phyloP scores from a whole-genome alignment of 352 stramenopile genomes.

The Halophytophthora batemanensis region DNA sequence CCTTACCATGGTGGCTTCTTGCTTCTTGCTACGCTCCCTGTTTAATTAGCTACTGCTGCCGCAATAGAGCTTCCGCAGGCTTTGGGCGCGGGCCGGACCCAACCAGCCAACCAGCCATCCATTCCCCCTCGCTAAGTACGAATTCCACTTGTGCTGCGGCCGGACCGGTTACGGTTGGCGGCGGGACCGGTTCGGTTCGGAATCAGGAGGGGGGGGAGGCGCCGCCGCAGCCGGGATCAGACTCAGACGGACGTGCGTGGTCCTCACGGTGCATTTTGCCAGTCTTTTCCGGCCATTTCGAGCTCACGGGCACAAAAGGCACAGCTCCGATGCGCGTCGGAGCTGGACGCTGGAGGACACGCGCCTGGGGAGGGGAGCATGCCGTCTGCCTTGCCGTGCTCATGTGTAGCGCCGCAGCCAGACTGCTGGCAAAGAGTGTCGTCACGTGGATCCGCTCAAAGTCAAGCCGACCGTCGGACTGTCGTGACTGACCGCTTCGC shows the following conservation, averaged over 20 bases:
- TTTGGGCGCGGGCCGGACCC: too few relatives aligned
- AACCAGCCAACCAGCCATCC: conserved; percentile 49
- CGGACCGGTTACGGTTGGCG: conserved; percentile 4
- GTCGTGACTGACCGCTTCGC: conserved; percentile 28
- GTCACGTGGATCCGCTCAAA: conserved; percentile 86
- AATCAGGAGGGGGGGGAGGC: too few relatives aligned
- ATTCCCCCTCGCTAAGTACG: conserved; percentile 15
- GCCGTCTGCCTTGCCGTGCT: conserved; percentile 84
- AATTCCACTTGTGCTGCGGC: background rate
- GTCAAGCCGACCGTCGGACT: conserved; percentile 58
- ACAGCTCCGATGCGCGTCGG: too few relatives aligned
- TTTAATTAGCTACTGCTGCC: conserved; percentile 70
- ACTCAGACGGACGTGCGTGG: too few relatives aligned
- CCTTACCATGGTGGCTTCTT: conserved; percentile 86
- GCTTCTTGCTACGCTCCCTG: conserved; percentile 75
- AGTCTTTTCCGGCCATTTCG: too few relatives aligned
- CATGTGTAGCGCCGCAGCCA: conserved; percentile 87
- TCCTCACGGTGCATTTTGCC: too few relatives aligned
- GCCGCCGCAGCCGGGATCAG: too few relatives aligned
- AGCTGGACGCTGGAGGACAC: too few relatives aligned
- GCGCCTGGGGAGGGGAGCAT: conserved; percentile 92
- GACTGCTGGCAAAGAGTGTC: conserved; percentile 68
- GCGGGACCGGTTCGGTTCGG: too few relatives aligned
- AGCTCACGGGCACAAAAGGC: too few relatives aligned
- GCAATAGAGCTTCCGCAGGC: conserved; percentile 15